Evolutionary conservation across 768 basidiomycete genomes (phyloP).

Genomic region (Cantharellus cinnabarinus): DNA sequence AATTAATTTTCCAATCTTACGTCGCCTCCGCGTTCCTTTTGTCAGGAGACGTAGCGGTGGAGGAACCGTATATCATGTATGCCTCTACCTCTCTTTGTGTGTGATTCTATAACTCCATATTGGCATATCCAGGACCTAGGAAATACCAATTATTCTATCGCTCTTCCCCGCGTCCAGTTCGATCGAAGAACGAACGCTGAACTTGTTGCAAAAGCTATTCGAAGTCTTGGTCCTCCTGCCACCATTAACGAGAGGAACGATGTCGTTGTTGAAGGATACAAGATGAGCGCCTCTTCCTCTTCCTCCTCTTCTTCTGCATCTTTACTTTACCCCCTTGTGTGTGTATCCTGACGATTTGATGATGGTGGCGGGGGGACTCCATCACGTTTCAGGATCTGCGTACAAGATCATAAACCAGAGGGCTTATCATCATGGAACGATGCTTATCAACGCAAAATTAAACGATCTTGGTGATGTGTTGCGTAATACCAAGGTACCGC

Average conservation of each 20-base stretch:
- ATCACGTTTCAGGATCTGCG: constrained; percentile 87
- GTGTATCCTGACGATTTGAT: too few relatives aligned
- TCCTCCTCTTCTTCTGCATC: neutral
- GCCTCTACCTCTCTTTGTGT: neutral
- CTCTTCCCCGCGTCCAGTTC: constrained; percentile 63
- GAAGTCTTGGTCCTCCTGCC: constrained; percentile 49
- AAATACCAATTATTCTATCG: constrained; percentile 93
- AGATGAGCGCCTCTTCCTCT: constrained; percentile 42
- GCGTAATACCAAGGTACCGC: constrained; percentile 37
- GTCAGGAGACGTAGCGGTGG: constrained; percentile 79
- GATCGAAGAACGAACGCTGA: constrained; percentile 59
- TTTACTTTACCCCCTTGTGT: constrained; percentile 6
- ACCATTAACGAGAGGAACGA: constrained; percentile 80
- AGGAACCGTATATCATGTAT: constrained; percentile 88
- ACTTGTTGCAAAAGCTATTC: constrained; percentile 58
- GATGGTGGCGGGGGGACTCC: too few relatives aligned
- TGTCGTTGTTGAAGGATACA: constrained; percentile 61
- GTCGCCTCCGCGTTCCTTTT: constrained; percentile 39
- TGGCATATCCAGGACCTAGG: constrained; percentile 54
- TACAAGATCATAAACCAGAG: constrained; percentile 84
- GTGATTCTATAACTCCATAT: neutral
- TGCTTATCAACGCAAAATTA: constrained; percentile 77
- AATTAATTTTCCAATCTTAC: constrained; percentile 49
- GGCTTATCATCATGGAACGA: constrained; percentile 96
- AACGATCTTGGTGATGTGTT: constrained; percentile 53